phyloP scores from a whole-genome alignment of 139 green algal genomes.

The Chlorella sp. region DNA sequence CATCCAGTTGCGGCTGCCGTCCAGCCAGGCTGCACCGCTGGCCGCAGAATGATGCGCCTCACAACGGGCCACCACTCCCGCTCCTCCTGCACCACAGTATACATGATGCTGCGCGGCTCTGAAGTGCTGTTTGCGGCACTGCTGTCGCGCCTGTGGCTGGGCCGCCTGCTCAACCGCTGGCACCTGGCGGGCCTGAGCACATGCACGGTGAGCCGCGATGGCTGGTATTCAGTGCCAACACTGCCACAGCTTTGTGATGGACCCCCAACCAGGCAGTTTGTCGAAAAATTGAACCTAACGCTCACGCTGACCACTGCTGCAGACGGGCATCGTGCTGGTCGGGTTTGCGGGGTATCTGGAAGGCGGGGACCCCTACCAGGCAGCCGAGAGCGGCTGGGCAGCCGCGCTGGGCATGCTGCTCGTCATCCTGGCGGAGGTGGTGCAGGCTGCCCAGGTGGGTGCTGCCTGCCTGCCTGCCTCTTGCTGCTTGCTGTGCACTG shows the following conservation, averaged over 20 bases:
- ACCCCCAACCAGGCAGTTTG: no score
- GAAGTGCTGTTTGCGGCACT: constrained; percentile 75
- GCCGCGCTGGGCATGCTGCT: constrained; percentile 68
- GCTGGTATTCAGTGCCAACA: no score
- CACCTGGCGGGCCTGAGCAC: constrained; percentile 81
- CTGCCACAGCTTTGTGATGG: no score
- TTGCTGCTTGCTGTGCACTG: background rate
- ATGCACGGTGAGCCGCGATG: constrained; percentile 69
- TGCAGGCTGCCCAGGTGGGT: constrained; percentile 67
- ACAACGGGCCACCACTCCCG: background rate
- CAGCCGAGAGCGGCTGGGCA: background rate
- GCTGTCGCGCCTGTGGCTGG: constrained; percentile 63
- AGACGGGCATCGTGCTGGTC: background rate
- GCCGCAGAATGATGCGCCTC: background rate
- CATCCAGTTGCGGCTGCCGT: no score
- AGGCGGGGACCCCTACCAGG: background rate
- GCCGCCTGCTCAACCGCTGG: constrained; percentile 60
- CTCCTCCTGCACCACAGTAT: constrained; percentile 50
- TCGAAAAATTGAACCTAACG: background rate
- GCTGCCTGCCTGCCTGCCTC: background rate
- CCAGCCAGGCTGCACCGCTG: no score
- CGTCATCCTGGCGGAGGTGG: constrained; percentile 61
- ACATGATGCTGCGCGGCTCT: constrained; percentile 76
- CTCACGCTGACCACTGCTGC: background rate
- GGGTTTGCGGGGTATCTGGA: background rate